Evolutionary conservation across 139 green algal species (phyloP).

Genomic region (Closterium sp.): DNA sequence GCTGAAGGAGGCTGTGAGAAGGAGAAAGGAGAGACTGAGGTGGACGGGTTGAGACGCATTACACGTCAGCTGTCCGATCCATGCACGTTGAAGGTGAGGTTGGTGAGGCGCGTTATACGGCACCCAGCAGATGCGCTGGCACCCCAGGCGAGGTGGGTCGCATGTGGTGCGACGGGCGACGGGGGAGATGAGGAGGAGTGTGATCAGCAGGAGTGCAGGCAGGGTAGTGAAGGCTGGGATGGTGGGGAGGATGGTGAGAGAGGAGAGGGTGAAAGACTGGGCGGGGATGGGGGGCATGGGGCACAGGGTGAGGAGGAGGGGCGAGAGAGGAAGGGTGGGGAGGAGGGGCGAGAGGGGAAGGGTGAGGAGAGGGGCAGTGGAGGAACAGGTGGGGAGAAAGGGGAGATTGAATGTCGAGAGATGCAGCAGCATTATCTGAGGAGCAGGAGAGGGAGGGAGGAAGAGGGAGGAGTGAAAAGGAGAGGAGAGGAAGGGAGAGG

Average conservation of each 20-base stretch:
- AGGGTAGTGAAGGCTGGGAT: background rate
- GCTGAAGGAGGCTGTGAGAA: background rate
- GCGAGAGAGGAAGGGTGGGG: background rate
- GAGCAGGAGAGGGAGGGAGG: background rate
- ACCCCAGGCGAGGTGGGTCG: too few species aligned
- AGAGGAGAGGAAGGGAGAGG: background rate
- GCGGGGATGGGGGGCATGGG: too few species aligned
- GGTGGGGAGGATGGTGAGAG: background rate
- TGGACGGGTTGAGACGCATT: background rate
- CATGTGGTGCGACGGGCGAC: background rate
- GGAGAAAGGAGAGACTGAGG: background rate
- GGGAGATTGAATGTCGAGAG: background rate
- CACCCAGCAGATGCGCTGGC: too few species aligned
- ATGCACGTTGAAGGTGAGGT: too few species aligned
- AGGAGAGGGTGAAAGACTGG: background rate
- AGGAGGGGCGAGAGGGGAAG: background rate
- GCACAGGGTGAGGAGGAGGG: background rate
- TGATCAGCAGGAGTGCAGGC: too few species aligned
- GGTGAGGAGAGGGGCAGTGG: background rate
- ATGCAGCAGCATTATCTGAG: background rate
- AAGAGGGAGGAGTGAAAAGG: background rate
- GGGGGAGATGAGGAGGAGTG: background rate
- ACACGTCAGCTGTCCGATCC: too few species aligned
- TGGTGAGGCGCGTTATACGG: too few species aligned
- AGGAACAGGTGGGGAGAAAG: background rate